Evolutionary conservation across 2,329 filamentous ascomycete species (phyloP).

Genomic region (Fusarium robinianum): DNA sequence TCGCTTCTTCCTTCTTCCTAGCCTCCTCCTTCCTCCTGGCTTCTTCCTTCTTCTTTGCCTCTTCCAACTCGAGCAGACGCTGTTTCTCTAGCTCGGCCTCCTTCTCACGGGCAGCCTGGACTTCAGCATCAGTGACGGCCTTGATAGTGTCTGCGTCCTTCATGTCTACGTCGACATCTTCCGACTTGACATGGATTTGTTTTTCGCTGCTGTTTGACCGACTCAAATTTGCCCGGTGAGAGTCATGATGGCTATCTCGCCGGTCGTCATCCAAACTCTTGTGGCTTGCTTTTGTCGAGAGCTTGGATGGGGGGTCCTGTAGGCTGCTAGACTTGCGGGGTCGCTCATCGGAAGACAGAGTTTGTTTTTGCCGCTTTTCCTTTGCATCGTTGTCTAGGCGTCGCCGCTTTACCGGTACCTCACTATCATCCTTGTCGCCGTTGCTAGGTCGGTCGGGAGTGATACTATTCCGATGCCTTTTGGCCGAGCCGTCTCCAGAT

Average conservation of each 20-base stretch:
- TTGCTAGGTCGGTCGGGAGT: slow-evolving; percentile 60
- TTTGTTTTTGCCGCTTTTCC: slow-evolving; percentile 53
- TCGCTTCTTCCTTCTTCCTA: slow-evolving; percentile 40
- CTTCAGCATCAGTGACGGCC: slow-evolving; percentile 35
- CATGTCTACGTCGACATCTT: slow-evolving; percentile 62
- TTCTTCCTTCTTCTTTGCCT: slow-evolving; percentile 43
- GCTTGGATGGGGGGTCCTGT: slow-evolving; percentile 46
- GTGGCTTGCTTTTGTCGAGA: slow-evolving; percentile 39
- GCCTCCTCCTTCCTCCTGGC: slow-evolving; percentile 45
- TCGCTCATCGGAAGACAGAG: slow-evolving; percentile 52
- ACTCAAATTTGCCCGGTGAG: slow-evolving; percentile 48
- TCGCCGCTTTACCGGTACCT: slow-evolving; percentile 59
- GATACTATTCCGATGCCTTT: slow-evolving; percentile 62
- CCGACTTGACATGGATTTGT: slow-evolving; percentile 60
- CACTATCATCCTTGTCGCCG: slow-evolving; percentile 57
- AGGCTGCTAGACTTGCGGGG: slow-evolving; percentile 48
- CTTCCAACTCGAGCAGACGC: slow-evolving; percentile 39
- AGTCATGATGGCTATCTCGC: slow-evolving; percentile 46
- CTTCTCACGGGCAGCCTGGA: slow-evolving; percentile 45
- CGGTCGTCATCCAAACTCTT: slow-evolving; percentile 50
- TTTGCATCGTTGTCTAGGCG: slow-evolving; percentile 59
- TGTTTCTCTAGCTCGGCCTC: slow-evolving; percentile 39
- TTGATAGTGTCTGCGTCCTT: slow-evolving; percentile 48
- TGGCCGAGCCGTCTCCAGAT: slow-evolving; percentile 57
- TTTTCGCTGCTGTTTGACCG: slow-evolving; percentile 52